Evolutionary conservation across 2,329 filamentous ascomycete species (phyloP), one percentile per base, ranked within the genome.

Genomic region (Dichotomopilus funicola): DNA sequence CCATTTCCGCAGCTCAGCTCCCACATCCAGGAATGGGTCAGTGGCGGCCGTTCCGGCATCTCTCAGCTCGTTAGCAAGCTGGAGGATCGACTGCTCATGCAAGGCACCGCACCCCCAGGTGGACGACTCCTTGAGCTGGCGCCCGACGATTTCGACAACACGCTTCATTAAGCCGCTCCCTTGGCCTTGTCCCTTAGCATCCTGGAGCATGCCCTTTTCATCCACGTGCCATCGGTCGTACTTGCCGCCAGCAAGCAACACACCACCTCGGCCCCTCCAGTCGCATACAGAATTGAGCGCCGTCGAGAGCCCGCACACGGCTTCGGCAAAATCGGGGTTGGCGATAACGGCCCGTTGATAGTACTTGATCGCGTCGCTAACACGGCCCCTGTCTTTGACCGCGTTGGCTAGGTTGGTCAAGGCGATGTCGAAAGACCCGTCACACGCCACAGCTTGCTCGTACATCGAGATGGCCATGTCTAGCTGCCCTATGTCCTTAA

Each of bases 251-350:
- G 85, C 79, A n/a, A 89, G 79, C 33, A 89, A 78, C 46, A 95
- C 86, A 1, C 94, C 94, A 58, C 94, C 94, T 60, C 94, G 84
- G 35, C 90, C 90, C 65, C 82, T 81, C 94, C 94, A 99, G 66
- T 92, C 88, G 68, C 94, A 99, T 5, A 99, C 91, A 6, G 94
- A 97, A 68, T 96, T 97, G 51, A 99, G 76, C 1, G 94, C 92
- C 56, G 95, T 97, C 1, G 91, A 91, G 51, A 99, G 79, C 6
- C 94, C 94, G 70, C 94, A 99, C 0, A 99, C 92, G 6, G 94
- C 94, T 72, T 99, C 94, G 1, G 94, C 90, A 72, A 99, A 99
- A 37, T 95, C 88, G 0, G 94, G 92, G 63, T 94, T 99, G n/a
- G 91, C 85, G 37, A 81, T 79, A 8, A 99, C 92, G 41, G 94